Conservation (phyloP, 1,284 basidiomycete species). For the Paramarasmius palmivorus region DNA sequence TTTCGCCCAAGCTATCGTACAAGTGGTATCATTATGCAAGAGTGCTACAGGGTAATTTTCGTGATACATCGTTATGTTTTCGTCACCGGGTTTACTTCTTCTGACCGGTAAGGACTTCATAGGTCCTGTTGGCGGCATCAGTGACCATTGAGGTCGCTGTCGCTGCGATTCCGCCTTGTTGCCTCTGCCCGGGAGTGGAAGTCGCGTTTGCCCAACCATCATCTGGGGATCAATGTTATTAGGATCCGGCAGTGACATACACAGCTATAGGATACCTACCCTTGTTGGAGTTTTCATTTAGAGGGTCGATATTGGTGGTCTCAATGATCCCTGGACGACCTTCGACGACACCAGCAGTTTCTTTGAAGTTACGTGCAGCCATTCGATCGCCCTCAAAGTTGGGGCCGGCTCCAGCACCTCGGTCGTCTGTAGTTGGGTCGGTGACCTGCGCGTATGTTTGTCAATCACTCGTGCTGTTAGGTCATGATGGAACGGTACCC, state of each 20-base stretch:
- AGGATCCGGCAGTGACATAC: background rate
- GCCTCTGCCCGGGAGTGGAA: slow-evolving; percentile 6
- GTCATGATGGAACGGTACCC: slow-evolving; percentile 15
- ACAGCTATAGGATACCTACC: slow-evolving; percentile 23
- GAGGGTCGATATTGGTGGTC: slow-evolving; percentile 48
- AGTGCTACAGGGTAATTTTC: no score
- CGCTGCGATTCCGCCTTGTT: slow-evolving; percentile 10
- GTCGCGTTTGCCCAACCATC: slow-evolving; percentile 44
- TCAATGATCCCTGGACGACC: slow-evolving; percentile 56
- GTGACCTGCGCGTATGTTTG: slow-evolving; percentile 30
- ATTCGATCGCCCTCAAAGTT: slow-evolving; percentile 27
- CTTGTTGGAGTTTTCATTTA: slow-evolving; percentile 46
- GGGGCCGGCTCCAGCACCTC: slow-evolving; percentile 42
- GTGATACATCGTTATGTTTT: background rate
- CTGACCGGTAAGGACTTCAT: slow-evolving; percentile 29
- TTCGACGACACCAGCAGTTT: slow-evolving; percentile 47
- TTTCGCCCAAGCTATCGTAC: no score
- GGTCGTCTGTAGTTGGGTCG: slow-evolving; percentile 37
- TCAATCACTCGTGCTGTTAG: background rate
- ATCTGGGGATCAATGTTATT: slow-evolving; percentile 25
- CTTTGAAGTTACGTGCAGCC: slow-evolving; percentile 32
- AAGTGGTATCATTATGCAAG: no score
- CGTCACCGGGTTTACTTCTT: background rate
- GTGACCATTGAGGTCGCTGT: slow-evolving; percentile 29
- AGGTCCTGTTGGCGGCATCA: slow-evolving; percentile 38